These are phyloP conservation scores for Penicillium crystallinum DNA, from an alignment of 495 filamentous ascomycete species.

Conservation along the genomic window DNA sequence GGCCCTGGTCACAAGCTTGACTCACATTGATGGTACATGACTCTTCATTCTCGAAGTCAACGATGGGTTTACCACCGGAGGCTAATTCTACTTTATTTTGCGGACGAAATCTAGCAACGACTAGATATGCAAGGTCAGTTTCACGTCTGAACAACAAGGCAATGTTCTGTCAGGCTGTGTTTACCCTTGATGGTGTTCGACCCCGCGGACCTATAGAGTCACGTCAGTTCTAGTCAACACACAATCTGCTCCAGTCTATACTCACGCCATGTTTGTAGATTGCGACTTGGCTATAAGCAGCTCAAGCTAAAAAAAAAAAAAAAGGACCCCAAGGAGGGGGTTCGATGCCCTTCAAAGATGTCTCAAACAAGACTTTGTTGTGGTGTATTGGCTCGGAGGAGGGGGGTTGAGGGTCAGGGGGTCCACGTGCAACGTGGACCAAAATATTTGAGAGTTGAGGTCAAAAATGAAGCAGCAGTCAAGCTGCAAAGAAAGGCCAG, in stretches of 20 bases:
- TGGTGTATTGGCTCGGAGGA: conserved; percentile 12
- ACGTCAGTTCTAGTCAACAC: conserved; percentile 8
- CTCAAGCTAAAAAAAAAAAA: conserved; percentile 1
- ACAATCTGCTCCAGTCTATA: conserved; percentile 11
- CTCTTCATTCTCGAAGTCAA: conserved; percentile 80
- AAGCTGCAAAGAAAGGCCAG: conserved; percentile 2
- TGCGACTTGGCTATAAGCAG: neutral
- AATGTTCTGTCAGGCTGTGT: conserved; percentile 17
- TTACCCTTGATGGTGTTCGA: conserved; percentile 71
- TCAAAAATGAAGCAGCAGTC: neutral
- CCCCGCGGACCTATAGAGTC: conserved; percentile 27
- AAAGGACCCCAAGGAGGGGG: conserved; percentile 27
- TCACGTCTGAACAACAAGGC: too few relatives aligned
- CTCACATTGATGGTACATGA: conserved; percentile 83
- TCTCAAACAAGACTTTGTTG: conserved; percentile 9
- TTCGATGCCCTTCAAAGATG: conserved; percentile 11
- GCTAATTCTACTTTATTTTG: conserved; percentile 90
- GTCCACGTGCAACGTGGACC: conserved; percentile 8
- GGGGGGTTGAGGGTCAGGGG: conserved; percentile 27
- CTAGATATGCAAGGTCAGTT: conserved; percentile 31
- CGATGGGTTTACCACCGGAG: conserved; percentile 86
- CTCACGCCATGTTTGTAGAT: conserved; percentile 46
- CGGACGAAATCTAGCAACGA: conserved; percentile 95
- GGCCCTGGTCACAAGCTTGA: neutral
- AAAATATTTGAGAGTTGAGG: conserved; percentile 5